Percentiles rank a stretch among this genome's conserved stretches.
These are phyloP conservation scores for Trichoderma endophyticum DNA, from an alignment of 2,329 filamentous ascomycete species.

Conservation along the genomic window DNA sequence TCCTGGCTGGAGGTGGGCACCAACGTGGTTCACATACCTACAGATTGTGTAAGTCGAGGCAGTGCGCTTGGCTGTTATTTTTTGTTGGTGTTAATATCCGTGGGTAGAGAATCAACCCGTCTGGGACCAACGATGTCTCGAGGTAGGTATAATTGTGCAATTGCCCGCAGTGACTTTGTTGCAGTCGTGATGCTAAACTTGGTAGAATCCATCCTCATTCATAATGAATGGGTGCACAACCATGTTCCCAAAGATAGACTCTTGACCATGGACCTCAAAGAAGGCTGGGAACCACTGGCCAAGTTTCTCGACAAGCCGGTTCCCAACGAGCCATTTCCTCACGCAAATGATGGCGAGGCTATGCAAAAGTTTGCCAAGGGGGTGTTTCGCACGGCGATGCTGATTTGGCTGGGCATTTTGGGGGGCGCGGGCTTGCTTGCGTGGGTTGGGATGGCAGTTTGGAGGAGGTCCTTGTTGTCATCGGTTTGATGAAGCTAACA, in stretches of 20 bases:
- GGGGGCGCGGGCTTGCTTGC: not conserved
- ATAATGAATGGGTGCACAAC: slow-evolving; percentile 13
- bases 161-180: not conserved
- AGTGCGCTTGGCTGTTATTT: not conserved
- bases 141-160: not conserved
- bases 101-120: not conserved
- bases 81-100: not conserved
- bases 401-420: not conserved
- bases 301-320: slow-evolving; percentile 27
- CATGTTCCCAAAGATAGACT: not conserved
- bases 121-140: not conserved
- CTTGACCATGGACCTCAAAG: slow-evolving; percentile 17
- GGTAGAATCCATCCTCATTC: not conserved
- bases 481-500: not conserved
- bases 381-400: slow-evolving; percentile 1
- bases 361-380: not conserved
- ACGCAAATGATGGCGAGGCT: slow-evolving; percentile 27
- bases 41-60: not conserved
- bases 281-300: slow-evolving; percentile 31
- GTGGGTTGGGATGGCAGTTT: not conserved
- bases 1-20: slow-evolving; percentile 20
- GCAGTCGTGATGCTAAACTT: not conserved
- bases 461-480: not conserved
- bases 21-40: not conserved
- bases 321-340: slow-evolving; percentile 28